Evolutionary conservation across 306 rosid species (phyloP).

Genomic region (Gynostemma pentaphyllum): DNA sequence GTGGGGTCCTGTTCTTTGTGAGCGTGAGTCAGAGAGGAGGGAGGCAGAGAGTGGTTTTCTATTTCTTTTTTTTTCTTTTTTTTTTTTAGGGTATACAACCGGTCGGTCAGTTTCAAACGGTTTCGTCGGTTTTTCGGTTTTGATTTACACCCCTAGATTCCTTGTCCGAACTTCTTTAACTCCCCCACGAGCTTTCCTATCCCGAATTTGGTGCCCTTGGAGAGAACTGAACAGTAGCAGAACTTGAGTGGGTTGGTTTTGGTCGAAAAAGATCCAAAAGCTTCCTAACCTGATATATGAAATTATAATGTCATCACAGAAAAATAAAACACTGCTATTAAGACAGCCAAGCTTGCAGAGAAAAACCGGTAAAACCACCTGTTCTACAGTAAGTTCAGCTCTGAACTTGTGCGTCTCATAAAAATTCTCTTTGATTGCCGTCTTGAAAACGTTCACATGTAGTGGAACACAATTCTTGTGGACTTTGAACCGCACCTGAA

Average conservation of each 20-base stretch:
- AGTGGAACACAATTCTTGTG: constrained; percentile 67
- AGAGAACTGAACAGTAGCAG: constrained; percentile 18
- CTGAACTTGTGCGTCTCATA: constrained; percentile 55
- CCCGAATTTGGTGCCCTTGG: constrained; percentile 18
- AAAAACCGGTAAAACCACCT: constrained; percentile 34
- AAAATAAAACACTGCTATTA: background rate
- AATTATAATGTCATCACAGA: background rate
- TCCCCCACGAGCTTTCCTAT: constrained; percentile 21
- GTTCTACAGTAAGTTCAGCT: constrained; percentile 60
- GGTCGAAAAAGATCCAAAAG: constrained; percentile 62
- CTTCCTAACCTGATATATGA: constrained; percentile 57
- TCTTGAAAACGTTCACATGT: constrained; percentile 65
- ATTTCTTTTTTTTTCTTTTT: too few species aligned
- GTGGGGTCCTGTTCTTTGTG: too few species aligned
- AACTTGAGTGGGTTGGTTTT: constrained; percentile 26
- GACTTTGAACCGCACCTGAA: constrained; percentile 74
- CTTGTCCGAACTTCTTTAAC: constrained; percentile 20
- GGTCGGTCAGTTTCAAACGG: too few species aligned
- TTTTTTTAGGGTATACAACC: too few species aligned
- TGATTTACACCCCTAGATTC: too few species aligned
- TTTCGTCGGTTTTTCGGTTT: too few species aligned
- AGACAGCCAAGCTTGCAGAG: background rate
- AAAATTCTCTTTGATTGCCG: constrained; percentile 76
- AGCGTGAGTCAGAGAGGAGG: too few species aligned
- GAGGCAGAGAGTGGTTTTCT: too few species aligned